phyloP scores from a whole-genome alignment of 1,284 basidiomycete species.

The Athelia psychrophila region DNA sequence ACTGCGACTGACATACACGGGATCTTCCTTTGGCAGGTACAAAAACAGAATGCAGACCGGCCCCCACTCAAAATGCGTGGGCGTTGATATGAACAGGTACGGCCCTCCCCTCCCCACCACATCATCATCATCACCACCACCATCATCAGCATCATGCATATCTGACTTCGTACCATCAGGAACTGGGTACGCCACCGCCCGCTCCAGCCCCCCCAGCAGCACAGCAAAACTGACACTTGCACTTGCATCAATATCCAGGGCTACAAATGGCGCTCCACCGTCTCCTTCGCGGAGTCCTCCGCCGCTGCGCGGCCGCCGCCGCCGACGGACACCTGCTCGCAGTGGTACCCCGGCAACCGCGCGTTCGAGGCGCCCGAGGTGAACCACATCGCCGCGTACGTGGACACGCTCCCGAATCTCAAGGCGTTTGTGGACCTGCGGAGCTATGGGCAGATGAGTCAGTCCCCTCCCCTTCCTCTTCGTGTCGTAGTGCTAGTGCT shows the following conservation, averaged over 20 bases:
- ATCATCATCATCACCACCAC: not conserved
- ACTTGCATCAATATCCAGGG: too few relatives aligned
- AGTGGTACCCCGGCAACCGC: constrained; percentile 69
- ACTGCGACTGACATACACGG: too few relatives aligned
- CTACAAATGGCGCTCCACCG: constrained; percentile 55
- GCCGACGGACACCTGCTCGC: constrained; percentile 58
- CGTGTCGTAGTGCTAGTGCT: not conserved
- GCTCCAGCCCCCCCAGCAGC: not conserved
- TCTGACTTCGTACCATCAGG: too few relatives aligned
- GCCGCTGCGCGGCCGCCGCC: not conserved
- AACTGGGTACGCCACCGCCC: constrained; percentile 51
- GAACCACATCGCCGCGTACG: constrained; percentile 70
- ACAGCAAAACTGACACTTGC: constrained; percentile 5
- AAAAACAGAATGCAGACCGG: constrained; percentile 73
- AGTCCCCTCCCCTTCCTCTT: constrained; percentile 23
- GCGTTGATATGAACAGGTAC: constrained; percentile 79
- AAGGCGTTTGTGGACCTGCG: constrained; percentile 74
- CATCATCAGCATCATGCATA: too few relatives aligned
- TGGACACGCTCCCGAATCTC: constrained; percentile 51
- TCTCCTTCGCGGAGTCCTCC: constrained; percentile 6
- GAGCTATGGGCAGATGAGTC: constrained; percentile 83
- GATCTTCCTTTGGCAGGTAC: too few relatives aligned
- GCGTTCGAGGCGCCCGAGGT: constrained; percentile 79
- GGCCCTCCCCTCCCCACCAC: constrained; percentile 3
- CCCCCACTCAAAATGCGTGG: constrained; percentile 51